Conservation (phyloP, 805 yeast species). For the Middelhovenomyces tepae region DNA sequence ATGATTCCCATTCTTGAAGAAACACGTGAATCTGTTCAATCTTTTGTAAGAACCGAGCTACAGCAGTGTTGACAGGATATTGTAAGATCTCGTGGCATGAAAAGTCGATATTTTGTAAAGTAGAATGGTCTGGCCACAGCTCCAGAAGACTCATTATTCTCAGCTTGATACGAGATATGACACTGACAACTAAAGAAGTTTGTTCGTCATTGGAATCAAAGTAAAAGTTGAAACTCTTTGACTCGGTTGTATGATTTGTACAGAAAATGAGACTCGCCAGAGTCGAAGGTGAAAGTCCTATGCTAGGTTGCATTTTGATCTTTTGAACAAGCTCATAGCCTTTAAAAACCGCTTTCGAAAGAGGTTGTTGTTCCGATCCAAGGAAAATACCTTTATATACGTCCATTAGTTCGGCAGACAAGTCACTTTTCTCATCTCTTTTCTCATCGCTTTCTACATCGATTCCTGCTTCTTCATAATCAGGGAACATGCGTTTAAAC, state of each 20-base stretch:
- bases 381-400: conserved; percentile 1
- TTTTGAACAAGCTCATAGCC: conserved; percentile 1
- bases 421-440: conserved; percentile 1
- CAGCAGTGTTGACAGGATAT: conserved; percentile 58
- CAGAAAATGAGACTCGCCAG: conserved; percentile 29
- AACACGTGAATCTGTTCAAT: conserved; percentile 78
- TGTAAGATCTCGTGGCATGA: conserved; percentile 57
- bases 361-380: background rate
- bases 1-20: conserved; percentile 88
- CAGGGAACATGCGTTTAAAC: conserved; percentile 75
- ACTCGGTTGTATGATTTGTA: too few species aligned
- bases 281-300: background rate
- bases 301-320: background rate
- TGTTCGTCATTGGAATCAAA: conserved; percentile 52
- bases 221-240: conserved; percentile 58
- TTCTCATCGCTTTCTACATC: conserved; percentile 2
- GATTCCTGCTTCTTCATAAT: conserved; percentile 67
- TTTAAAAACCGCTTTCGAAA: background rate
- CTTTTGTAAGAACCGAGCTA: conserved; percentile 70
- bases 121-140: conserved; percentile 95
- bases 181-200: conserved; percentile 46
- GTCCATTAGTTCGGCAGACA: conserved; percentile 5
- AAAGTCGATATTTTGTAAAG: conserved; percentile 57
- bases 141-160: conserved; percentile 40
- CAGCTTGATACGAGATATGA: conserved; percentile 38